Evolutionary conservation across 2,329 filamentous ascomycete species (phyloP), one percentile per base, ranked within the genome.

Genomic region (Fusarium continuum): DNA sequence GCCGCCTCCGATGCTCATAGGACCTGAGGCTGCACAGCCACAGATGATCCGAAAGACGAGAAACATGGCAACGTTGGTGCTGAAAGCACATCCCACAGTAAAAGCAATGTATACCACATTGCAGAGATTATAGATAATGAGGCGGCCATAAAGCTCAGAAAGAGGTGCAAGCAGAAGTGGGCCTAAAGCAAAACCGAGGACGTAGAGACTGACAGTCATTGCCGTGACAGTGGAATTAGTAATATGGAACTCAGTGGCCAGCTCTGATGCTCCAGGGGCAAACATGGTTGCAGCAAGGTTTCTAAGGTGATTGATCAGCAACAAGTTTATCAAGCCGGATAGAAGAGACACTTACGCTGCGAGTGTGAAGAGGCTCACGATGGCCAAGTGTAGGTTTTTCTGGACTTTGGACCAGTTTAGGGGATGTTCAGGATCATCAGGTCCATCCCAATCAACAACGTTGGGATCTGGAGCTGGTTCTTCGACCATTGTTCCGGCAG

Each of bases 351-450:
- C 65, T 17, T 50, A 65, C 61, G 48, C 61, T 19, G 43, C 35
- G 3, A 69, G 65, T 0, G 80, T 83, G 17, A 86, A 77, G 3
- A 77, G 60, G 1, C 81, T 81, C 4, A 87, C 76, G 2, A 85
- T 70, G 4, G 67, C 67, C 3, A 85, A 75, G 23, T 80, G 79
- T 2, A 75, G 65, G 67, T 79, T 79, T 26, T 75, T 75, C 52
- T 74, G 74, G 31, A 74, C 75, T 40, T 85, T 71, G 0, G 83
- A 73, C 88, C 89, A 91, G 68, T 90, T 90, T 50, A 83, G 81
- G 0, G 90, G 88, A 63, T 91, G 88, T 5, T 80, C 77, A 6
- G 80, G 79, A 64, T 89, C 87, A 60, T 85, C 75, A 2, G 81
- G 68, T 0, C 73, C 82, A 17, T 84, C 82, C 76, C 88, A 91